Evolutionary conservation across 148 eudicot genomes (phyloP).

Genomic region (Fallopia convolvulus): DNA sequence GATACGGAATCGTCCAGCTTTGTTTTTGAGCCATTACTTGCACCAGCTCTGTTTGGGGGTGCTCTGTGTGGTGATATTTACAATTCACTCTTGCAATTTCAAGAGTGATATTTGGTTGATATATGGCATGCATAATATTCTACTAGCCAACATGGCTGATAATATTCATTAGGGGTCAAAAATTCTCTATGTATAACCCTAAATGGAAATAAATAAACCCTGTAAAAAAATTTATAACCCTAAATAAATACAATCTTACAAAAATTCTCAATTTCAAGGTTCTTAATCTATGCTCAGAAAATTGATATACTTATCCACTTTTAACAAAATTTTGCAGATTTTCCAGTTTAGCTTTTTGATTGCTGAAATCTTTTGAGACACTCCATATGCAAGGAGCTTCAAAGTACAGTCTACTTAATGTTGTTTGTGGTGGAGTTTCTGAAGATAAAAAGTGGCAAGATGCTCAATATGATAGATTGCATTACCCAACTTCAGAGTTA

Average conservation of each 20-base stretch:
- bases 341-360: background rate
- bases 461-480: constrained; percentile 18
- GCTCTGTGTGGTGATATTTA: background rate
- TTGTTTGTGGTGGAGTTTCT: constrained; percentile 32
- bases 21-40: background rate
- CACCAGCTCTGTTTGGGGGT: background rate
- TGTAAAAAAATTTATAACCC: too few species aligned
- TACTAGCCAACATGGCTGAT: background rate
- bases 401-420: constrained; percentile 64
- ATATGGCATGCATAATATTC: background rate
- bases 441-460: constrained; percentile 25
- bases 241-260: too few species aligned
- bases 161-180: too few species aligned
- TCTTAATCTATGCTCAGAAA: too few species aligned
- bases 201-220: too few species aligned
- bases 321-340: constrained; percentile 12
- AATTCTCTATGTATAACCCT: too few species aligned
- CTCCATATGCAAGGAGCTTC: constrained; percentile 58
- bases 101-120: too few species aligned
- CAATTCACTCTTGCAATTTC: too few species aligned
- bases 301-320: background rate
- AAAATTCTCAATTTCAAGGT: too few species aligned
- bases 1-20: background rate
- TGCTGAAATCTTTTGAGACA: constrained; percentile 1
- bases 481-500: constrained; percentile 62